These are phyloP conservation scores for Euphorbia lathyris DNA, from an alignment of 345 rosid genomes.

Conservation along the genomic window DNA sequence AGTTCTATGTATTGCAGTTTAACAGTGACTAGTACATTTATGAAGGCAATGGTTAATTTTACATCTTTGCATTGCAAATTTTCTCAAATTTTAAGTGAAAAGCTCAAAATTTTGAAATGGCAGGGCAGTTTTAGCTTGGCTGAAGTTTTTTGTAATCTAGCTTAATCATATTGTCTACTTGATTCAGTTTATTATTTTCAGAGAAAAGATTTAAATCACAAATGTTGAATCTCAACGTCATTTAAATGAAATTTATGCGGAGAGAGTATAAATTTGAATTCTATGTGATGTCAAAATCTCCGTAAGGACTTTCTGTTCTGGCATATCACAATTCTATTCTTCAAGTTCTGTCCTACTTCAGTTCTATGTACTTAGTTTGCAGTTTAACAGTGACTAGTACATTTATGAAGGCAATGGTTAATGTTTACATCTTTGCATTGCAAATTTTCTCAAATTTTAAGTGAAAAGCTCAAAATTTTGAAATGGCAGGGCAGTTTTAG, in stretches of 20 bases:
- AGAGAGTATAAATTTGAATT: background rate
- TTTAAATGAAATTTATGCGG: background rate
- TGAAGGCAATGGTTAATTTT: background rate
- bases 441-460: background rate
- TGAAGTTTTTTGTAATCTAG: no score
- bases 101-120: conserved; percentile 11
- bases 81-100: background rate
- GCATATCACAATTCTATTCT: background rate
- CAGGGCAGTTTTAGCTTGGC: conserved; percentile 98
- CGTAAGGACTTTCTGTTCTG: background rate
- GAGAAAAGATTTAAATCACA: background rate
- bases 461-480: background rate
- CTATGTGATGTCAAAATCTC: background rate
- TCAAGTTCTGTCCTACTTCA: background rate
- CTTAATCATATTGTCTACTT: background rate
- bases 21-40: background rate
- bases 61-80: background rate
- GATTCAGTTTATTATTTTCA: background rate
- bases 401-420: background rate
- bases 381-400: background rate
- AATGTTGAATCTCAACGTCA: background rate
- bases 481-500: conserved; percentile 79
- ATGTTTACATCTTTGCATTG: background rate
- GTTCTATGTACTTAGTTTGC: background rate
- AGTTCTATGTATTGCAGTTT: background rate